Evolutionary conservation across 768 basidiomycete species (phyloP).

Genomic region (Serpula lacrymans): DNA sequence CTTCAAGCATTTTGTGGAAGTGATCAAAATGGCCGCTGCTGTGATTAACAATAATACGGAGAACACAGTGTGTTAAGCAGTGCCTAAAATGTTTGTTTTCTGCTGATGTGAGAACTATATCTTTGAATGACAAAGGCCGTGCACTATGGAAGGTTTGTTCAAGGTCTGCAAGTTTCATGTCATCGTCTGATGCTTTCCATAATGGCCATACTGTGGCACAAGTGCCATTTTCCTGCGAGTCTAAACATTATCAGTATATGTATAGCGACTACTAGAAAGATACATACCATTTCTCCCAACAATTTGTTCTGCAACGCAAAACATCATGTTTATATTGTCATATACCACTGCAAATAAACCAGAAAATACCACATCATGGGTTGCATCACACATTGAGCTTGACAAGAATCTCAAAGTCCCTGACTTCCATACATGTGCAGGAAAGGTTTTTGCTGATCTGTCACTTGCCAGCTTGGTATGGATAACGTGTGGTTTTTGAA

Average conservation of each 20-base stretch:
- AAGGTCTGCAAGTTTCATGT: constrained; percentile 22
- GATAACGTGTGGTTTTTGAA: neutral
- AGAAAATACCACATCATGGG: constrained; percentile 18
- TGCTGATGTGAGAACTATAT: constrained; percentile 22
- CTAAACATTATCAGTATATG: constrained; percentile 8
- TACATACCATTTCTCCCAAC: constrained; percentile 26
- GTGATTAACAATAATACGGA: constrained; percentile 13
- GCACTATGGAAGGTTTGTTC: constrained; percentile 19
- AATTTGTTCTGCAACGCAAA: constrained; percentile 27
- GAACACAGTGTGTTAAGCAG: constrained; percentile 21
- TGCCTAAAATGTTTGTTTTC: constrained; percentile 15
- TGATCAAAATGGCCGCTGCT: constrained; percentile 10
- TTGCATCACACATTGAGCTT: constrained; percentile 12
- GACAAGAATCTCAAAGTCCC: constrained; percentile 24
- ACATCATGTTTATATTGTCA: constrained; percentile 37
- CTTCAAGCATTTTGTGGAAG: constrained; percentile 5
- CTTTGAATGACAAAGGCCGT: constrained; percentile 15
- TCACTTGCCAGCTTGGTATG: constrained; percentile 7
- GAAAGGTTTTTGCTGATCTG: constrained; percentile 7
- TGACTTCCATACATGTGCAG: constrained; percentile 4
- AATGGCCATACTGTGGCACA: constrained; percentile 31
- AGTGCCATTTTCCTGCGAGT: constrained; percentile 35
- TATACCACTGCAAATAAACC: constrained; percentile 21
- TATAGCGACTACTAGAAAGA: neutral
- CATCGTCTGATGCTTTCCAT: constrained; percentile 17